Base-by-base conservation (phyloP, 2,329 filamentous ascomycete genomes). In the Aspergillus neotritici region DNA sequence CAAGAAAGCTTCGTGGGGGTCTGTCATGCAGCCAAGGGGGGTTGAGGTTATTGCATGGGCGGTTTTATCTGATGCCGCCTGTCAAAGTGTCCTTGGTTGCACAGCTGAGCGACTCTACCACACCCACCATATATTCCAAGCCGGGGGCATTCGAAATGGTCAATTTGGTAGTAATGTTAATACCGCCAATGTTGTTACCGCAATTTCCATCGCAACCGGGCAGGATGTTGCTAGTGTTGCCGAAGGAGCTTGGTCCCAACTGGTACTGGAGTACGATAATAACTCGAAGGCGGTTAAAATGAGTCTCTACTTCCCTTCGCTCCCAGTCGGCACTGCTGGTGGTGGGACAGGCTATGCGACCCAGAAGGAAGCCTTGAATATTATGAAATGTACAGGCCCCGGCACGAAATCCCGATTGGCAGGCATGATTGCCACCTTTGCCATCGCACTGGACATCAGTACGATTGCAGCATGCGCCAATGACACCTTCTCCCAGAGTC, bases 31-130 rank as follows among this genome's bases (percentile, higher is more conserved):
- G 9, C 28, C 55, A 2, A 49, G 56, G 11, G 58, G 56, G 4
- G 51, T 62, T 1, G 46, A 54, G 34, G 58, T 60, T 11, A 36
- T 61, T 10, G 56, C 53, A 4, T 61, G 54, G 56, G 53, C 52
- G 4, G 54, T 37, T 11, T 37, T 60, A 17, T 44, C 53, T 5
- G 42, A 51, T 17, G 13, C 41, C 4, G 49, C 43, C 12, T 57
- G 52, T 38, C 36, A 44, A 32, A 40, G 43, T 6, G 46, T 55
- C 4, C 34, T 61, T 8, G 49, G 49, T 12, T 53, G 46, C 33
- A 46, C 41, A 8, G 49, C 52, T 1, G 44, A 40, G 14, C 36
- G 37, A 7, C 37, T 60, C 12, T 48, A 52, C 25, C 38, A 31
- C 9, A 21, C 47, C 0, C 28, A 53, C 1, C 33, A 39, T 2